Evolutionary conservation across 73 alveolate species (phyloP), one percentile per base, ranked within the genome.

Genomic region (Paraurostyla sp.): DNA sequence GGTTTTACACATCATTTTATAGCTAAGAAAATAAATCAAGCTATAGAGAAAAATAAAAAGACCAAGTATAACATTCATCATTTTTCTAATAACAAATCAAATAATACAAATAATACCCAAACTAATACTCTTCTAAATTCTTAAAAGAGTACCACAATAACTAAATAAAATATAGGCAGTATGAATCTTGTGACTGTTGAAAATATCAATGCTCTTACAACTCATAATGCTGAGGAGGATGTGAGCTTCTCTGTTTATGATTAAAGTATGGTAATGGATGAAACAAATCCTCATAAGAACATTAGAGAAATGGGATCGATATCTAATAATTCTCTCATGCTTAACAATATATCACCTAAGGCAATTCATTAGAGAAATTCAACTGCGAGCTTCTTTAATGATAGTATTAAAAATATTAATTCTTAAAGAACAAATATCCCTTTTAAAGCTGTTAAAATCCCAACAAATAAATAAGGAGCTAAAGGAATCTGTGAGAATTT

Each of bases 1-100:
- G 82, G 82, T 15, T 65, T 65, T 30, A 65, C 82, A 33, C 82
- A 65, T 65, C 82, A 65, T 38, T 65, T 65, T 35, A 65, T 65
- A 1, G 82, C 82, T 40, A 65, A 65, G 41, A 65, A 65, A 22
- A 38, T 65, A 35, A 65, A 65, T 38, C 7, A 65, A 30, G 82
- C 82, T 38, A 1, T 65, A 16, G 82, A 40, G 32, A 35, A 65
- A 40, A 65, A 22, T 25, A 65, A 52, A 20, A 52, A 52, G 33
- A 18, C 69, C 33, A 52, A 35, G 30, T 25, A 52, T 52, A 16
- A 11, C 16, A 45, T 16, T 16, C 56, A 11, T 11, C 7, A 45
- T 45, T 7, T 45, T 7, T 11, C 7, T 45, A 45, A 45, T 45
- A 7, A 45, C 7, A 45, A 45, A 11, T 45, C 16, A 7, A n/a